Conservation (phyloP, 306 rosid genomes). For the Lathyrus tuberosus region DNA sequence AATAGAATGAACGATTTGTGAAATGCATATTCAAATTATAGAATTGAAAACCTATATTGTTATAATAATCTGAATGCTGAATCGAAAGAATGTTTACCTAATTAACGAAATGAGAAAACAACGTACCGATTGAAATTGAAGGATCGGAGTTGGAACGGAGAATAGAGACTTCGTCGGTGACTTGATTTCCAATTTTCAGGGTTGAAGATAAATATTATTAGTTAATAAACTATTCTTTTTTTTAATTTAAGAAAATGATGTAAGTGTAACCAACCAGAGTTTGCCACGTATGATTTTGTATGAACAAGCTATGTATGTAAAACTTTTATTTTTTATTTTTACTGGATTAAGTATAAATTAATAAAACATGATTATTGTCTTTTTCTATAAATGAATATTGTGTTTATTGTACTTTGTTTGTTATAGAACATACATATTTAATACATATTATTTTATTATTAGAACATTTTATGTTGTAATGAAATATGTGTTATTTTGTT, state of each 20-base stretch:
- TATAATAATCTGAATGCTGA: background rate
- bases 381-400: background rate
- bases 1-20: background rate
- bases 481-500: no score
- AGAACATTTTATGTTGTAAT: no score
- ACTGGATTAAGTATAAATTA: background rate
- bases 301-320: background rate
- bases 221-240: background rate
- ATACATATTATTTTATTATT: no score
- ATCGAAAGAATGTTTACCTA: background rate
- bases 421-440: no score
- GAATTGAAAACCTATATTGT: background rate
- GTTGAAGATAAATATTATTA: background rate
- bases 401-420: no score
- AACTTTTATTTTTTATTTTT: background rate
- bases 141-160: slow-evolving; percentile 12
- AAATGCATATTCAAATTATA: slow-evolving; percentile 2
- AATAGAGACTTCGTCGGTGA: slow-evolving; percentile 17
- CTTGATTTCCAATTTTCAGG: slow-evolving; percentile 5
- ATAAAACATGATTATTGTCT: background rate
- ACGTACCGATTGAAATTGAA: slow-evolving; percentile 24
- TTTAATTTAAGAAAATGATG: slow-evolving; percentile 44
- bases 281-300: slow-evolving; percentile 43
- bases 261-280: slow-evolving; percentile 40
- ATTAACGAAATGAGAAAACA: background rate